phyloP scores from a whole-genome alignment of 345 rosid genomes.

The Orychophragmus violaceus region DNA sequence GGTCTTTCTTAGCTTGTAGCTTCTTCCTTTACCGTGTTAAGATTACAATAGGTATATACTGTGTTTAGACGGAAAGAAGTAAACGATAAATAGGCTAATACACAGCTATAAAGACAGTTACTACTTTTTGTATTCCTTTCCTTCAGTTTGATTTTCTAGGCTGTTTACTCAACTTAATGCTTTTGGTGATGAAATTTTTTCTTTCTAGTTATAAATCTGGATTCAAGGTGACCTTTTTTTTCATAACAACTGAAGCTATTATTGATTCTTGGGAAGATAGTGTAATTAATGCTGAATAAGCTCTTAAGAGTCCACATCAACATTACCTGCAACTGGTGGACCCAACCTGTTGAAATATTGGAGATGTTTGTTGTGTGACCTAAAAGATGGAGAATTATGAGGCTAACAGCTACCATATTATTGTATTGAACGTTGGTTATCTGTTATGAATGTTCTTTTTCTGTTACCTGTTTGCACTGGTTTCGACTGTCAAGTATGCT shows the following conservation, averaged over 20 bases:
- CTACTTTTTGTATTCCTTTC: too few species aligned
- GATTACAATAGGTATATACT: too few species aligned
- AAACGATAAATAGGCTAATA: background rate
- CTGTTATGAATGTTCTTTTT: background rate
- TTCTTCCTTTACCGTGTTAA: background rate
- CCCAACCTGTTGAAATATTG: slow-evolving; percentile 8
- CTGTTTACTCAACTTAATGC: background rate
- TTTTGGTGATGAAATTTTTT: background rate
- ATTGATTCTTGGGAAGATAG: slow-evolving; percentile 14
- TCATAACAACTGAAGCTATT: slow-evolving; percentile 13
- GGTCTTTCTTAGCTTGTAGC: slow-evolving; percentile 10
- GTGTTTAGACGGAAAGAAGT: too few species aligned
- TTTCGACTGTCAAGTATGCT: slow-evolving; percentile 4
- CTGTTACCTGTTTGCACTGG: slow-evolving; percentile 5
- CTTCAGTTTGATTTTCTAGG: background rate
- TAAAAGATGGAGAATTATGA: slow-evolving; percentile 2
- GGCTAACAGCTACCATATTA: slow-evolving; percentile 19
- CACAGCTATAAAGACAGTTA: background rate
- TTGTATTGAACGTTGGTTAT: slow-evolving; percentile 8
- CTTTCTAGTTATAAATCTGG: background rate
- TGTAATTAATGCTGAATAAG: slow-evolving; percentile 8
- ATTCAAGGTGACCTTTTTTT: slow-evolving; percentile 2
- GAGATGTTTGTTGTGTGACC: slow-evolving; percentile 19
- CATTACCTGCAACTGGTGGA: slow-evolving; percentile 27
- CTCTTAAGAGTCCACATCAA: slow-evolving; percentile 26